phyloP scores from a whole-genome alignment of 2,329 filamentous ascomycete species.

The Phialophora macrospora region DNA sequence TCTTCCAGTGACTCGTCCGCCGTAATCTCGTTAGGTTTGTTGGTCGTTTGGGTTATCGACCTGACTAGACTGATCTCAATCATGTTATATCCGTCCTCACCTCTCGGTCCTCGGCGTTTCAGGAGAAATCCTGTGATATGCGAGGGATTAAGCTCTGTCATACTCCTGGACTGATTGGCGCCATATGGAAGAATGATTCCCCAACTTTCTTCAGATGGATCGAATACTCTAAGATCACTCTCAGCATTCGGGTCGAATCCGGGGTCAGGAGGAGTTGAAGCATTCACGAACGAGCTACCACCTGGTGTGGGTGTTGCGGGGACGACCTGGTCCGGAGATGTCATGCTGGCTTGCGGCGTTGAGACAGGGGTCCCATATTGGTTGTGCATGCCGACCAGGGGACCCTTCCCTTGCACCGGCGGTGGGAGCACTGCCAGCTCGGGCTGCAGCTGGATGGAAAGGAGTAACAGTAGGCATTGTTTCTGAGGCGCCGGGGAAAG shows the following conservation, averaged over 20 bases:
- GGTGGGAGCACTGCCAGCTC: constrained; percentile 21
- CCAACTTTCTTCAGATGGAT: constrained; percentile 66
- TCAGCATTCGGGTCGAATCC: constrained; percentile 46
- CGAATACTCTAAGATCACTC: constrained; percentile 61
- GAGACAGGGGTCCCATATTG: constrained; percentile 38
- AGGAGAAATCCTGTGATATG: constrained; percentile 55
- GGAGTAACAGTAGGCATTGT: constrained; percentile 29
- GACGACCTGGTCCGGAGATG: constrained; percentile 50
- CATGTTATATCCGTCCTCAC: constrained; percentile 49
- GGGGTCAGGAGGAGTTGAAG: constrained; percentile 37
- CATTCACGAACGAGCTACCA: constrained; percentile 34
- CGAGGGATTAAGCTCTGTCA: constrained; percentile 49
- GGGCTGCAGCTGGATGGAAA: constrained; percentile 30
- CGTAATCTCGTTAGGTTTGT: constrained; percentile 6
- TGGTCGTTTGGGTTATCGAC: constrained; percentile 37
- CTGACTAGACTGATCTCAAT: constrained; percentile 52
- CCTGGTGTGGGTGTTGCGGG: constrained; percentile 45
- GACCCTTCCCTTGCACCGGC: constrained; percentile 8
- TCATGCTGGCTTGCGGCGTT: constrained; percentile 38
- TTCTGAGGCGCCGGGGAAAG: constrained; percentile 14
- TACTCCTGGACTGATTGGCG: constrained; percentile 48
- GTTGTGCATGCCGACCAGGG: constrained; percentile 20
- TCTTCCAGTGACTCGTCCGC: constrained; percentile 48
- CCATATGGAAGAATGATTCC: constrained; percentile 60
- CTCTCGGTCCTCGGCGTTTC: constrained; percentile 50